These are phyloP conservation scores for Penicillium hordei DNA, from an alignment of 2,329 filamentous ascomycete species.

Conservation along the genomic window DNA sequence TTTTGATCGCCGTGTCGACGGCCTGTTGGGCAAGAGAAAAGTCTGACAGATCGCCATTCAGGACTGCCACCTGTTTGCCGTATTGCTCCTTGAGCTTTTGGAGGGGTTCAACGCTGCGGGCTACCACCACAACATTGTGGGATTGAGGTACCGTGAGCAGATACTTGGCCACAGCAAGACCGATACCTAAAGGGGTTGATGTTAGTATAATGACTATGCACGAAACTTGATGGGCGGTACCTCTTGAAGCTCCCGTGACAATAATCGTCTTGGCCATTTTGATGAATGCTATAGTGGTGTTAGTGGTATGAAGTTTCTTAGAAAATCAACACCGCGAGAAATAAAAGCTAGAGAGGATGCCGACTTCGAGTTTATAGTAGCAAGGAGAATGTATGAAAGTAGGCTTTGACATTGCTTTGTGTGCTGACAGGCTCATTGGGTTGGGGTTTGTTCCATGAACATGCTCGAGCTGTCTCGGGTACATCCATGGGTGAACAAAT, in stretches of 20 bases:
- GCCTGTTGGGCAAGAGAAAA: constrained; percentile 58
- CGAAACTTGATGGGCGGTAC: constrained; percentile 31
- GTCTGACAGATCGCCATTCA: constrained; percentile 60
- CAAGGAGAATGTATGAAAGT: background rate
- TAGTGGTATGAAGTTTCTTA: constrained; percentile 1
- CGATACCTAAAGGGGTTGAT: constrained; percentile 52
- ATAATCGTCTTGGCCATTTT: constrained; percentile 65
- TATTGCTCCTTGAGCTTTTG: constrained; percentile 56
- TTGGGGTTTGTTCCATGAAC: background rate
- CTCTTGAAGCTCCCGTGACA: constrained; percentile 66
- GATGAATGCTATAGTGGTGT: constrained; percentile 6
- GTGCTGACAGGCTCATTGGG: background rate
- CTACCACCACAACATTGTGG: constrained; percentile 59
- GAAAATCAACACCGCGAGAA: background rate
- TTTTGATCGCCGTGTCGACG: constrained; percentile 62
- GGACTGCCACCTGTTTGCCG: constrained; percentile 54
- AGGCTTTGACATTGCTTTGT: background rate
- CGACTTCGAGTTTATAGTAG: background rate
- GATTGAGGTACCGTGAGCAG: constrained; percentile 52
- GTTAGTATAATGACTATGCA: constrained; percentile 3
- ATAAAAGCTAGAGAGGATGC: too few species aligned
- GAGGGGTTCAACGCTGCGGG: constrained; percentile 57
- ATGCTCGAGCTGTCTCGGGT: background rate
- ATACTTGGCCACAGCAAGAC: constrained; percentile 59
- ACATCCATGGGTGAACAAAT: background rate